Evolutionary conservation across 2,329 filamentous ascomycete species (phyloP), one percentile per base, ranked within the genome.

Genomic region (Fusarium oligoseptatum): DNA sequence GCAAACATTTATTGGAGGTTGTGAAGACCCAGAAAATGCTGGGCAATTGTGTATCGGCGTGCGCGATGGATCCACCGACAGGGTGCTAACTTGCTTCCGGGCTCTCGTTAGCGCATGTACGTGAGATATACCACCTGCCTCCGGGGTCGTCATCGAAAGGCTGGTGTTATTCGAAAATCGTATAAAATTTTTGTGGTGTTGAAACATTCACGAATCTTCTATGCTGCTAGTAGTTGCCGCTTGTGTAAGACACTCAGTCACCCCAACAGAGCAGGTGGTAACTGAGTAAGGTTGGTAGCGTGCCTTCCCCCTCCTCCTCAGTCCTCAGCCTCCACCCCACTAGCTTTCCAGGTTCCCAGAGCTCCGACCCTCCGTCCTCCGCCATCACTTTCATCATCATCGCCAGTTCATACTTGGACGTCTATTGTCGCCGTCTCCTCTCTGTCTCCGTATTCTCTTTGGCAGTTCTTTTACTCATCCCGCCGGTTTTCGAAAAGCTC

Each of bases 321-420:
- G 55, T 39, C 69, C 66, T 71, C 71, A 63, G 69, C 70, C 67
- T 66, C 58, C 58, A 64, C 72, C 66, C 72, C 70, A 74, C 70
- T 62, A 71, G 64, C 69, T 70, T 64, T 60, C 57, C 65, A 52
- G 48, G 24, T 52, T 52, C 27, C 57, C 68, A 60, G 60, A 71
- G 61, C 63, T 73, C 66, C 52, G 60, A 58, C 60, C 39, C 60
- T 67, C 62, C 62, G 20, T 52, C 34, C 56, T 61, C 64, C 50
- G 48, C 45, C 56, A 65, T 43, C 45, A 41, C 55, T 22, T 37
- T 29, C 56, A 60, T 29, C 34, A 57, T 72, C 43, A 17, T 39
- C 15, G 4, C 22, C 48, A 63, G 50, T 41, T 29, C 9, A 41
- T 45, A 41, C 39, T 15, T 36, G 17, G 39, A 20, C 32, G 57